A percentile compares a stretch with the other conserved stretches of the same genome.
These are phyloP conservation scores for Leccinum obscurum DNA, from an alignment of 768 basidiomycete species.

Conservation along the genomic window DNA sequence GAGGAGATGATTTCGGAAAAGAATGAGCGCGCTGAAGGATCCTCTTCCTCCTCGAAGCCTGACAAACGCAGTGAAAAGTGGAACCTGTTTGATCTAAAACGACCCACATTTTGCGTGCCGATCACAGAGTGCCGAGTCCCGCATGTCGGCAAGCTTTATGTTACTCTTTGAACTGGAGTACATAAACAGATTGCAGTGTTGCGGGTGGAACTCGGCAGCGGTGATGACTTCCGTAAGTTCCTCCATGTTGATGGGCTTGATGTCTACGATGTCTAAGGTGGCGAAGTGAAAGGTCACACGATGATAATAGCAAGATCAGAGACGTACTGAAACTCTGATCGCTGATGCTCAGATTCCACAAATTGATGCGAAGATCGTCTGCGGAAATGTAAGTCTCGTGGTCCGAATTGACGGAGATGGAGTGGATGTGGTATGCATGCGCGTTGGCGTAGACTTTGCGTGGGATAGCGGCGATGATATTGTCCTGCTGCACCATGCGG, in stretches of 20 bases:
- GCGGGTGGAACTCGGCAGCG: slow-evolving; percentile 98
- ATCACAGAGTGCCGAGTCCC: slow-evolving; percentile 96
- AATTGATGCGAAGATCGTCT: slow-evolving; percentile 95
- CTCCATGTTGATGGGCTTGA: slow-evolving; percentile 99
- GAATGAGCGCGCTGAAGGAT: slow-evolving; percentile 95
- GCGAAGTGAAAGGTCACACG: slow-evolving; percentile 4
- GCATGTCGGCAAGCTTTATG: slow-evolving; percentile 99
- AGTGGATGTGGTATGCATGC: slow-evolving; percentile 99
- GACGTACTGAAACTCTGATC: slow-evolving; percentile 98
- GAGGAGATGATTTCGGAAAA: slow-evolving; percentile 99
- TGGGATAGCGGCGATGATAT: slow-evolving; percentile 97
- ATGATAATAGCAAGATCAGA: slow-evolving; percentile 4
- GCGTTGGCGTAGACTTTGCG: slow-evolving; percentile 99
- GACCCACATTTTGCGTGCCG: slow-evolving; percentile 90
- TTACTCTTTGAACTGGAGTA: slow-evolving; percentile 99
- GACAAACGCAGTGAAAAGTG: slow-evolving; percentile 20
- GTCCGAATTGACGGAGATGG: slow-evolving; percentile 98
- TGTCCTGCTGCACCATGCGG: slow-evolving; percentile 91
- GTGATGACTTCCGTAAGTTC: slow-evolving; percentile 99
- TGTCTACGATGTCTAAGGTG: slow-evolving; percentile 91
- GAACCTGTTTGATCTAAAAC: neutral
- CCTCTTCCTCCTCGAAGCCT: slow-evolving; percentile 99
- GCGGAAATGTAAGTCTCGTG: slow-evolving; percentile 99
- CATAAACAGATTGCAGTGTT: slow-evolving; percentile 98
- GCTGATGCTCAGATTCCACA: slow-evolving; percentile 98